These are phyloP conservation scores for Bocquillonia castaneifolia DNA, from an alignment of 441 rosid genomes.

Conservation along the genomic window DNA sequence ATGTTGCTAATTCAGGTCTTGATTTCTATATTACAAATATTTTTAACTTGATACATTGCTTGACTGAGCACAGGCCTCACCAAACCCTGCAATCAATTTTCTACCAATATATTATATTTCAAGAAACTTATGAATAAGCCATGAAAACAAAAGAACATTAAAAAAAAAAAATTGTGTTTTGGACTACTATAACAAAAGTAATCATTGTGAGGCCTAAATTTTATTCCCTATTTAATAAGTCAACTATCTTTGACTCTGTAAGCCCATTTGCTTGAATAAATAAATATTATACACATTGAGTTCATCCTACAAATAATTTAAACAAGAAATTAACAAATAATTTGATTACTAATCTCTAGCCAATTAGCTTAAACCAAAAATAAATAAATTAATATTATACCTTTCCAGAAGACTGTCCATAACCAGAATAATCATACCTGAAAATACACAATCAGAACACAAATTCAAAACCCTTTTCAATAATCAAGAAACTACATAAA, in stretches of 20 bases:
- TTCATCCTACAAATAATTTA: background rate
- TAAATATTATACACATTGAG: background rate
- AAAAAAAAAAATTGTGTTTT: too few relatives aligned
- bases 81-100: background rate
- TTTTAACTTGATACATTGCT: background rate
- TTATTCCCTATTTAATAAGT: background rate
- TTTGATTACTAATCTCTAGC: background rate
- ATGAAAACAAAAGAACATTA: background rate
- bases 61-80: background rate
- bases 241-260: background rate
- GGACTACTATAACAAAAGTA: too few relatives aligned
- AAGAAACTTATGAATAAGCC: constrained; percentile 4
- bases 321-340: background rate
- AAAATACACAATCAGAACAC: constrained; percentile 7
- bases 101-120: background rate
- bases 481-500: background rate
- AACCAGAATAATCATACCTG: constrained; percentile 97
- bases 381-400: constrained; percentile 34
- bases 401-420: constrained; percentile 92
- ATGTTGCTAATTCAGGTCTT: too few relatives aligned
- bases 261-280: background rate
- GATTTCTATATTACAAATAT: background rate
- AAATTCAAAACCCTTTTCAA: background rate
- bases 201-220: background rate
- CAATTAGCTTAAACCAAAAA: background rate